These are phyloP conservation scores for Prunella vulgaris DNA, from an alignment of 257 asterid species.

Conservation along the genomic window DNA sequence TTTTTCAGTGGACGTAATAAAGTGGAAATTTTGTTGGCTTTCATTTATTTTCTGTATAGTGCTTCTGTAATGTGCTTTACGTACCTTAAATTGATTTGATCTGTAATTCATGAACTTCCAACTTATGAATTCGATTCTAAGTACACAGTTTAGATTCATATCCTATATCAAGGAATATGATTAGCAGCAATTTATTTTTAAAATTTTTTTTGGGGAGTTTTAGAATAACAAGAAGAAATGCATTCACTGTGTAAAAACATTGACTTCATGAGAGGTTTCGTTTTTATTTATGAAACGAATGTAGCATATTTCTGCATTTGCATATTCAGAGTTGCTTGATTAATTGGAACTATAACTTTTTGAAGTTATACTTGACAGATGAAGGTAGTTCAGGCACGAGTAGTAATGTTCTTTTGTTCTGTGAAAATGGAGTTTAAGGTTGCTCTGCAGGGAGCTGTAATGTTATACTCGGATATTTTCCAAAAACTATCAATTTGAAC, in stretches of 20 bases:
- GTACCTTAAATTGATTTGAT: not conserved
- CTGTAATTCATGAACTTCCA: not conserved
- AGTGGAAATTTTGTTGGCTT: not conserved
- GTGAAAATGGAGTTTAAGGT: not conserved
- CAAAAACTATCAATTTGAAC: not conserved
- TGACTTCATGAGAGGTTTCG: not conserved
- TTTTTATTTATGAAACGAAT: not conserved
- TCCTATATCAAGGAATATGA: not conserved
- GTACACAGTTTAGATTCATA: not conserved
- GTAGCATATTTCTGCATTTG: not conserved
- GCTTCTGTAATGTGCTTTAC: not conserved
- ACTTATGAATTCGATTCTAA: not conserved
- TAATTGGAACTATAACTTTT: not conserved
- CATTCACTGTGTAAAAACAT: not conserved
- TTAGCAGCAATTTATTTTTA: not conserved
- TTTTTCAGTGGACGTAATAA: not conserved
- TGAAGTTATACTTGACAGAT: not conserved
- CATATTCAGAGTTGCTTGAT: not conserved
- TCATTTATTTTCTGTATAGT: not conserved
- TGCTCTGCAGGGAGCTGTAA: not conserved
- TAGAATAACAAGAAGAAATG: slow-evolving; percentile 2
- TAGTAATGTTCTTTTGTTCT: not conserved
- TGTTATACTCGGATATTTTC: not conserved
- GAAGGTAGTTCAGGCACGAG: not conserved
- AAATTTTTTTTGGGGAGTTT: not conserved